These are phyloP conservation scores for Candida sanyiensis DNA, from an alignment of 805 yeast species.

Conservation along the genomic window DNA sequence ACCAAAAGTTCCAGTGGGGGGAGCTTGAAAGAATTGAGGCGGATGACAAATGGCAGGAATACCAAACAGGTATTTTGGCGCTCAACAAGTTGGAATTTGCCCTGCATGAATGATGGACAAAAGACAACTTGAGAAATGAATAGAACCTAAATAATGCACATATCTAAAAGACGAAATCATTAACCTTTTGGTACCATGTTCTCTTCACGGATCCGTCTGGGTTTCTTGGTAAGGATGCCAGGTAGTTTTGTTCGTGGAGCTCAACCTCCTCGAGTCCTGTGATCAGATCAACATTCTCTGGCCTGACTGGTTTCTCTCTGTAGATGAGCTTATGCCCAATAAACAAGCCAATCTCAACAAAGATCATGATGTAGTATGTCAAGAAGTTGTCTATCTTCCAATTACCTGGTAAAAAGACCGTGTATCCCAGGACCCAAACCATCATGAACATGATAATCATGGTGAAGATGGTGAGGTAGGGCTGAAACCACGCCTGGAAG, in stretches of 20 bases:
- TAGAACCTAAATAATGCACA: too few species aligned
- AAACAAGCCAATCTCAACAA: slow-evolving; percentile 45
- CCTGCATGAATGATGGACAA: neutral
- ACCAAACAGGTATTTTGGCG: slow-evolving; percentile 27
- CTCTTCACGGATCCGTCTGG: slow-evolving; percentile 5
- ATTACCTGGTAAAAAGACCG: slow-evolving; percentile 58
- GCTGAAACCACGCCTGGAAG: slow-evolving; percentile 54
- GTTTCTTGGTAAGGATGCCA: slow-evolving; percentile 2
- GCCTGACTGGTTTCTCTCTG: slow-evolving; percentile 40
- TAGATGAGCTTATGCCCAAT: slow-evolving; percentile 47
- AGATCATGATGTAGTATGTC: slow-evolving; percentile 68
- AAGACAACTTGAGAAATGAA: too few species aligned
- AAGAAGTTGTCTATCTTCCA: slow-evolving; percentile 62
- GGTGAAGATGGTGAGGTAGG: slow-evolving; percentile 49
- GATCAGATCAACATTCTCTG: slow-evolving; percentile 46
- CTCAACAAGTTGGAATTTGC: slow-evolving; percentile 19
- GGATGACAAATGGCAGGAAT: slow-evolving; percentile 26
- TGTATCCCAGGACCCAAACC: slow-evolving; percentile 62
- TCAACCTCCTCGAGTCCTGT: slow-evolving; percentile 54
- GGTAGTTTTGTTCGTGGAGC: slow-evolving; percentile 3
- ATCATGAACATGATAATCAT: slow-evolving; percentile 40
- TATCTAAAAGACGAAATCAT: slow-evolving; percentile 2
- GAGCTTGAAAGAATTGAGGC: slow-evolving; percentile 27
- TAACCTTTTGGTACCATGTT: neutral
- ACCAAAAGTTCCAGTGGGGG: slow-evolving; percentile 42